Evolutionary conservation across 164 flowering plant species (phyloP).

Genomic region (Chloranthus sessilifolius): DNA sequence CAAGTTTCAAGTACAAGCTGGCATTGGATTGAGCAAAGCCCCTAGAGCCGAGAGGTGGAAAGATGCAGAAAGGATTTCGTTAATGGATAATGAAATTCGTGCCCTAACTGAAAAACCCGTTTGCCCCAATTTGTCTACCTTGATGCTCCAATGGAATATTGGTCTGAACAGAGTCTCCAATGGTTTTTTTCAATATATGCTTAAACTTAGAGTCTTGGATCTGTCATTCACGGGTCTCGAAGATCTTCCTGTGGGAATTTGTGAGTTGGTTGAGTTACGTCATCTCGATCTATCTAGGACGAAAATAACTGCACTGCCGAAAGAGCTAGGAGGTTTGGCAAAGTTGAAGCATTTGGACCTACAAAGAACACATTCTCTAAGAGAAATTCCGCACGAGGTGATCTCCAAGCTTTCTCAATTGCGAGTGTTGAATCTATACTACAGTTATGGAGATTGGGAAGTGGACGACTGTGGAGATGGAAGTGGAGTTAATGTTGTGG

Average conservation of each 20-base stretch:
- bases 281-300: background rate
- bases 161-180: background rate
- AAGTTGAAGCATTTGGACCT: background rate
- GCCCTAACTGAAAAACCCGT: slow-evolving; percentile 1
- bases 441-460: background rate
- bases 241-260: slow-evolving; percentile 7
- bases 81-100: slow-evolving; percentile 7
- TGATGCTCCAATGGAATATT: slow-evolving; percentile 10
- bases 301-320: background rate
- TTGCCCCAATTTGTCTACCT: slow-evolving; percentile 18
- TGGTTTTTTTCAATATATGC: slow-evolving; percentile 12
- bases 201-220: slow-evolving; percentile 10
- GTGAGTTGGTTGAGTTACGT: background rate
- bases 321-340: background rate
- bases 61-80: slow-evolving; percentile 9
- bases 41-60: slow-evolving; percentile 6
- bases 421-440: background rate
- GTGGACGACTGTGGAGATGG: background rate
- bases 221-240: slow-evolving; percentile 8
- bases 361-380: background rate
- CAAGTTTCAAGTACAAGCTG: slow-evolving; percentile 6
- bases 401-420: background rate
- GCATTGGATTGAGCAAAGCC: background rate
- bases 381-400: background rate
- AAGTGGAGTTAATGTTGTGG: background rate